Conservation (phyloP, 768 basidiomycete genomes). For the Leucocoprinus sp. region DNA sequence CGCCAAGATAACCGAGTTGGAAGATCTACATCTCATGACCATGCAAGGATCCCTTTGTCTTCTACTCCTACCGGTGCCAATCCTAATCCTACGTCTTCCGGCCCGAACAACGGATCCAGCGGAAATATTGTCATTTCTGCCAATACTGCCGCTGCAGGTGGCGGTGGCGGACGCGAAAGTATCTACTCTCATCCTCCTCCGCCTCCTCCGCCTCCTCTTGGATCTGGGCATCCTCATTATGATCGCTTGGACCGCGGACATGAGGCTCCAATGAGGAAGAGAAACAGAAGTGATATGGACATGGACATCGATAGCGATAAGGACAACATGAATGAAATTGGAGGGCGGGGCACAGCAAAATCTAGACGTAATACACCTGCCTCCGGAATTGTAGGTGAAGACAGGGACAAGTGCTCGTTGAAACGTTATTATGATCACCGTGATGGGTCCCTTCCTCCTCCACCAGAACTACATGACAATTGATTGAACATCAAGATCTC, state of each 20-base stretch:
- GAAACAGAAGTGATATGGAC: too few relatives aligned
- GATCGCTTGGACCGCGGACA: too few relatives aligned
- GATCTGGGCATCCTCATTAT: too few relatives aligned
- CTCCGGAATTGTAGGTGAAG: not conserved
- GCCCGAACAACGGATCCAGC: conserved; percentile 9
- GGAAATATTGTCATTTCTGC: conserved; percentile 13
- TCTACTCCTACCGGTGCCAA: conserved; percentile 14
- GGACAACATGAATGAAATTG: too few relatives aligned
- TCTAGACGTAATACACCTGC: too few relatives aligned
- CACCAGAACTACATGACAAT: not conserved
- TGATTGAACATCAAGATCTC: conserved; percentile 17
- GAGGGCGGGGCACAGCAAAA: too few relatives aligned
- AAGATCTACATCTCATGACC: conserved; percentile 25
- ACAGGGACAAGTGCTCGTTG: conserved; percentile 22
- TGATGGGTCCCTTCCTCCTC: conserved; percentile 17
- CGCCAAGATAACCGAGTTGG: conserved; percentile 42
- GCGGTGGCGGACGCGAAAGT: conserved; percentile 23
- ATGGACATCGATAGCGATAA: too few relatives aligned
- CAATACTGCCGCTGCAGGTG: conserved; percentile 15
- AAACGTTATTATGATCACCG: conserved; percentile 49
- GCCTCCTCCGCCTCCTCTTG: too few relatives aligned
- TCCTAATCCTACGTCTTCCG: conserved; percentile 22
- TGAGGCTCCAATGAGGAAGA: too few relatives aligned
- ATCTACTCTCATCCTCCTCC: conserved; percentile 21
- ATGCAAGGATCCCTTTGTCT: not conserved